Percentiles rank a stretch among this genome's conserved stretches.
These are phyloP conservation scores for Gonium pectorale DNA, from an alignment of 139 green algal genomes.

Conservation along the genomic window DNA sequence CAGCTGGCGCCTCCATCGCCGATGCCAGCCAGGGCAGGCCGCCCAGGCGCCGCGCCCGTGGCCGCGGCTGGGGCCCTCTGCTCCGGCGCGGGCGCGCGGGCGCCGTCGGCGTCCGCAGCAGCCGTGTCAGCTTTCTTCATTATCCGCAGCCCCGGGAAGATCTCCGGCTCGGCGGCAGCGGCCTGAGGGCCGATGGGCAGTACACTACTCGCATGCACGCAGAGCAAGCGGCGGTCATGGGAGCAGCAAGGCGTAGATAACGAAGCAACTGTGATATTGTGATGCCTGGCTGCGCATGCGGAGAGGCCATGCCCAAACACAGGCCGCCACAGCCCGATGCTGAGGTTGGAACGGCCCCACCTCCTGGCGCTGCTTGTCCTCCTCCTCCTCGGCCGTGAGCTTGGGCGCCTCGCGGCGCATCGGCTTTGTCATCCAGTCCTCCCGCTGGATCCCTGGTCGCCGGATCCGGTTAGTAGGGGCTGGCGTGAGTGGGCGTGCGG, in stretches of 20 bases:
- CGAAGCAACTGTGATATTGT: too few species aligned
- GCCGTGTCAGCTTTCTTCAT: conserved; percentile 46
- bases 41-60: neutral
- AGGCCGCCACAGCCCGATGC: too few species aligned
- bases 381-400: conserved; percentile 35
- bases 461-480: too few species aligned
- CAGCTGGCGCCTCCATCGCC: conserved; percentile 93
- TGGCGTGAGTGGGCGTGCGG: too few species aligned
- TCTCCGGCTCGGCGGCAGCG: conserved; percentile 36
- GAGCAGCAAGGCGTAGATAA: too few species aligned
- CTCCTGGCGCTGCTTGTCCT: conserved; percentile 17
- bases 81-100: neutral
- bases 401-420: conserved; percentile 49
- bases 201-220: too few species aligned
- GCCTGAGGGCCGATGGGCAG: too few species aligned
- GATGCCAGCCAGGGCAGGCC: conserved; percentile 43
- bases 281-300: too few species aligned
- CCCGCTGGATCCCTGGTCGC: conserved; percentile 43
- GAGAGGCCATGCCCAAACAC: too few species aligned
- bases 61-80: neutral
- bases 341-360: neutral
- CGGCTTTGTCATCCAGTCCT: conserved; percentile 87
- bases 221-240: too few species aligned
- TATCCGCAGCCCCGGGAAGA: conserved; percentile 38
- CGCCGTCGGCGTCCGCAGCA: neutral